These are phyloP conservation scores for Venturia carpophila DNA, from an alignment of 2,329 filamentous ascomycete species.

Conservation along the genomic window DNA sequence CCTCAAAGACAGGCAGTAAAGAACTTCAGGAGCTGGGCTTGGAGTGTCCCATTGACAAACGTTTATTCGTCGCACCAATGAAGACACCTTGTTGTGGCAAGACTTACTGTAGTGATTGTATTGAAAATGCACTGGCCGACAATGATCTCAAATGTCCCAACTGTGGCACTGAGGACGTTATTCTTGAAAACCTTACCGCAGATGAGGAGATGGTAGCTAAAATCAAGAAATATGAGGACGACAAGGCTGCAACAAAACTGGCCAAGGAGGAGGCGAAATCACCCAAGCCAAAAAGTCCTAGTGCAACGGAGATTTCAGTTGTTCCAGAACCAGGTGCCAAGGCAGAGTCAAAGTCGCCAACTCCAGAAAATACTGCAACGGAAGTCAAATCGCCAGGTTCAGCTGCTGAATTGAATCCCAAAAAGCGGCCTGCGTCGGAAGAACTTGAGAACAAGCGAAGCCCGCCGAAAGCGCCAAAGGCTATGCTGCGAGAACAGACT, in stretches of 20 bases:
- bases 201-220: conserved; percentile 73
- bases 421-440: conserved; percentile 79
- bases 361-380: conserved; percentile 24
- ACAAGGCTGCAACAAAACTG: conserved; percentile 33
- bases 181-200: conserved; percentile 80
- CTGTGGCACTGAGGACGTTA: conserved; percentile 81
- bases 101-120: conserved; percentile 99
- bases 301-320: conserved; percentile 21
- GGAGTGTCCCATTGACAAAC: conserved; percentile 93
- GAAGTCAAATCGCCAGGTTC: conserved; percentile 30
- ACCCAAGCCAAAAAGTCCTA: conserved; percentile 21
- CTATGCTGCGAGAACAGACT: conserved; percentile 34
- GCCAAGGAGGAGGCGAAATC: conserved; percentile 16
- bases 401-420: conserved; percentile 39
- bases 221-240: conserved; percentile 65
- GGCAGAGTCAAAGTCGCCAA: conserved; percentile 5
- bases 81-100: conserved; percentile 97
- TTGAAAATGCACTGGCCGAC: conserved; percentile 97
- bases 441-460: conserved; percentile 41
- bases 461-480: conserved; percentile 38
- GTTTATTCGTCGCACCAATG: conserved; percentile 96
- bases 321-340: background rate
- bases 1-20: conserved; percentile 68
- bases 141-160: conserved; percentile 94
- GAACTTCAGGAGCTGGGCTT: conserved; percentile 81